phyloP scores from a whole-genome alignment of 192 early-diverging fungal species.

The Coemansia biformis region DNA sequence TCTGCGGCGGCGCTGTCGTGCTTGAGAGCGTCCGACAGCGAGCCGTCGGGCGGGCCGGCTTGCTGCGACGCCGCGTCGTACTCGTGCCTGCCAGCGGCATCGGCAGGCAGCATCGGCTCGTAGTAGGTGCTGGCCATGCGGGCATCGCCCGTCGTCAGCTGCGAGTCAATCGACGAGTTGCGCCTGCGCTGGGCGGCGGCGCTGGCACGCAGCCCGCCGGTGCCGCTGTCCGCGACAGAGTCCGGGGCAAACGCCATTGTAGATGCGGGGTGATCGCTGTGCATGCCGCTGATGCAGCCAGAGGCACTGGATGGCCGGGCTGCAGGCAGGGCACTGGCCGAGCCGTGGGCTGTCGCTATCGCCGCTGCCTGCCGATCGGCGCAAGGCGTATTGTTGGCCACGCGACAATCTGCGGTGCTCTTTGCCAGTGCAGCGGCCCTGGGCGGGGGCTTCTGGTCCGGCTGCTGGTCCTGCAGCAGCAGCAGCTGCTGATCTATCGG shows the following conservation, averaged over 20 bases:
- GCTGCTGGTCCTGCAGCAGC: neutral
- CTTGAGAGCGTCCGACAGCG: conserved; percentile 3
- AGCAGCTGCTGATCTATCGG: neutral
- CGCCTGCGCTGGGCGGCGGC: neutral
- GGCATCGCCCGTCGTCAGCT: neutral
- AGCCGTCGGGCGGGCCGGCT: neutral
- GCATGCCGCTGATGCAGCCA: neutral
- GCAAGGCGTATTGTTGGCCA: neutral
- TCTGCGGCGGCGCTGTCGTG: conserved; percentile 22
- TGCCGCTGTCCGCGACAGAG: neutral
- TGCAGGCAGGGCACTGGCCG: too few relatives aligned
- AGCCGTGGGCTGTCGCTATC: neutral
- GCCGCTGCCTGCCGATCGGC: neutral
- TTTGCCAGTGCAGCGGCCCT: too few relatives aligned
- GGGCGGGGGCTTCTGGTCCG: neutral
- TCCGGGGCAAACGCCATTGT: conserved; percentile 15
- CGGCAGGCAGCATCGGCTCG: conserved; percentile 31
- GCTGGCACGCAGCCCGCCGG: conserved; percentile 2
- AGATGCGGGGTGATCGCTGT: conserved; percentile 1
- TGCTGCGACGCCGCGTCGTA: neutral
- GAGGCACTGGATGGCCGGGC: neutral
- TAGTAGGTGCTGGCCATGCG: conserved; percentile 16
- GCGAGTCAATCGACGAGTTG: conserved; percentile 12
- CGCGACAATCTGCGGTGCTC: neutral
- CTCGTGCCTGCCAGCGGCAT: conserved; percentile 2